Percentiles rank a stretch among this genome's conserved stretches.
Conservation (phyloP, 441 rosid species). For the Macaranga tanarius region DNA sequence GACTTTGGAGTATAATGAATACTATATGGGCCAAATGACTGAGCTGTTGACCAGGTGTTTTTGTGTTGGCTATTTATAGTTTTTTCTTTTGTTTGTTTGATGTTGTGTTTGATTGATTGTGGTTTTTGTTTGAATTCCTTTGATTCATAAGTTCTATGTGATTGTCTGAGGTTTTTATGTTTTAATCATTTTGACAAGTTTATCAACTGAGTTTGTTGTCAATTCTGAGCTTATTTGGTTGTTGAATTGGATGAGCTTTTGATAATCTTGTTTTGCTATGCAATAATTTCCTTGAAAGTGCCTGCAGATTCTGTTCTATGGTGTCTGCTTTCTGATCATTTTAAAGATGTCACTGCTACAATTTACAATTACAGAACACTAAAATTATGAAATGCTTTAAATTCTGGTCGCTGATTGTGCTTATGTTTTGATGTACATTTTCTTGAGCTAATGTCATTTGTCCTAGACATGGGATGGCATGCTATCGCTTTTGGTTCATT, state of each 20-base stretch:
- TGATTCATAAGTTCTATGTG: not conserved
- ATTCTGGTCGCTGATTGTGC: not conserved
- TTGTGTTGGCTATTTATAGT: not conserved
- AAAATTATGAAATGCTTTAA: not conserved
- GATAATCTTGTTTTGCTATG: not conserved
- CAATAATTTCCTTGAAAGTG: not conserved
- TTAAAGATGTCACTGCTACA: not conserved
- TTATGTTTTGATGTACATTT: not conserved
- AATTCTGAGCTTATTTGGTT: no score
- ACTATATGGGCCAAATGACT: slow-evolving; percentile 76
- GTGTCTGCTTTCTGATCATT: not conserved
- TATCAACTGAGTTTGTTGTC: not conserved
- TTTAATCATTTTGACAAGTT: not conserved
- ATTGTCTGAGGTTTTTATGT: not conserved
- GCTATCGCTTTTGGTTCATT: not conserved
- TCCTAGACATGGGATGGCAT: not conserved
- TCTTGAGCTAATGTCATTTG: not conserved
- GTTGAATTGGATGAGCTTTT: not conserved
- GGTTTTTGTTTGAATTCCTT: not conserved
- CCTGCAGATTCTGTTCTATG: not conserved
- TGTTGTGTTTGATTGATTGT: not conserved
- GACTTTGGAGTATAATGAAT: slow-evolving; percentile 79
- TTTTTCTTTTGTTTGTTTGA: not conserved
- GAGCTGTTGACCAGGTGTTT: slow-evolving; percentile 73
- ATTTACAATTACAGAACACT: no score